phyloP scores from a whole-genome alignment of 2,329 filamentous ascomycete species.

The Ophiostoma quercus region DNA sequence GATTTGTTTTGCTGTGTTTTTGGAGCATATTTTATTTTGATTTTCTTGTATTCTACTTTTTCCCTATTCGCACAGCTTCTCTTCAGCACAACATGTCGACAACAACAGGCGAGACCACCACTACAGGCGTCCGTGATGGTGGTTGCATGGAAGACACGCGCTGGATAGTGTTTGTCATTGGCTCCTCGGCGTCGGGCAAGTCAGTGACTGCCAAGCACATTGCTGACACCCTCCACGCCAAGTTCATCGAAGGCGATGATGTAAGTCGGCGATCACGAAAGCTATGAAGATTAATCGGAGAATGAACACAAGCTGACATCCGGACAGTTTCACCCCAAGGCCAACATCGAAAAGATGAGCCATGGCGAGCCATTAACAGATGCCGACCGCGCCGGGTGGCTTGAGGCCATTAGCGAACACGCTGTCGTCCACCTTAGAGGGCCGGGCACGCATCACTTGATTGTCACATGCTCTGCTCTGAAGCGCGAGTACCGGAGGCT shows the following conservation, averaged over 20 bases:
- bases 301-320: neutral
- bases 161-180: conserved; percentile 58
- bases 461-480: conserved; percentile 73
- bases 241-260: conserved; percentile 58
- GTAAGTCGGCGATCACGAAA: neutral
- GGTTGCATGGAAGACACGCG: conserved; percentile 21
- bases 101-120: neutral
- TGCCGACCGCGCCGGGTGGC: conserved; percentile 73
- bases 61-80: neutral
- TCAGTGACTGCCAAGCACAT: conserved; percentile 53
- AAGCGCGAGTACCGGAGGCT: conserved; percentile 73
- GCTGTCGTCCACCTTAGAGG: conserved; percentile 37
- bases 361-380: conserved; percentile 64
- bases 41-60: neutral
- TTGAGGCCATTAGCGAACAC: conserved; percentile 54
- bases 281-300: too few species aligned
- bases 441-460: conserved; percentile 50
- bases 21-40: neutral
- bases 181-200: conserved; percentile 58
- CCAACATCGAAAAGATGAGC: conserved; percentile 69
- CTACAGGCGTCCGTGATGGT: conserved; percentile 9
- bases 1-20: neutral
- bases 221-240: conserved; percentile 45
- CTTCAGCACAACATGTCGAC: conserved; percentile 10
- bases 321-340: conserved; percentile 51